phyloP scores from a whole-genome alignment of 306 rosid genomes.

The Trifolium repens region DNA sequence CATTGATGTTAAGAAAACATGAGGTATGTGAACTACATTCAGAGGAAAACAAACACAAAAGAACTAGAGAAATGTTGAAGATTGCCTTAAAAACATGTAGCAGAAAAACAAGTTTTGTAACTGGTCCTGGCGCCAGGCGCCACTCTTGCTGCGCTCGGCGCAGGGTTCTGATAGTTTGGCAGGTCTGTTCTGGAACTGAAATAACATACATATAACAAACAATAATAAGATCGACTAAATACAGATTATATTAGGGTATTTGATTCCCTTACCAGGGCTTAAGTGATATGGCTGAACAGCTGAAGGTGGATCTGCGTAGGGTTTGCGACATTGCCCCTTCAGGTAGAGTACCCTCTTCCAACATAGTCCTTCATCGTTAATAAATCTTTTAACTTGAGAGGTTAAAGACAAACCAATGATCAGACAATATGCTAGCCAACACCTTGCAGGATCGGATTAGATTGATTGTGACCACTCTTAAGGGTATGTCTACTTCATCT shows the following conservation, averaged over 20 bases:
- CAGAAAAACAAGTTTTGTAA: too few species aligned
- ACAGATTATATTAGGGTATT: not conserved
- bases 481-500: not conserved
- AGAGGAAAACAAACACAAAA: constrained; percentile 14
- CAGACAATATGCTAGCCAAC: not conserved
- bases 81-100: too few species aligned
- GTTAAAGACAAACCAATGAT: not conserved
- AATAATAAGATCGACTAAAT: not conserved
- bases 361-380: not conserved
- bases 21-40: constrained; percentile 9
- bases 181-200: too few species aligned
- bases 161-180: too few species aligned
- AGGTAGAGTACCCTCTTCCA: not conserved
- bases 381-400: not conserved
- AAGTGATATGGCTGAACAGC: not conserved
- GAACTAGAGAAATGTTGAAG: not conserved
- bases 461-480: not conserved
- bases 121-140: too few species aligned
- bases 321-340: not conserved
- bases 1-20: not conserved
- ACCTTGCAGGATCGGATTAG: not conserved
- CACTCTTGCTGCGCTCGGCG: too few species aligned
- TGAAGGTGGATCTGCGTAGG: too few species aligned
- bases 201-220: not conserved
- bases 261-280: not conserved